Percentiles rank a stretch among this genome's conserved stretches.
Evolutionary conservation across 2,329 filamentous ascomycete genomes (phyloP).

Genomic region (Thielaviopsis punctulata): DNA sequence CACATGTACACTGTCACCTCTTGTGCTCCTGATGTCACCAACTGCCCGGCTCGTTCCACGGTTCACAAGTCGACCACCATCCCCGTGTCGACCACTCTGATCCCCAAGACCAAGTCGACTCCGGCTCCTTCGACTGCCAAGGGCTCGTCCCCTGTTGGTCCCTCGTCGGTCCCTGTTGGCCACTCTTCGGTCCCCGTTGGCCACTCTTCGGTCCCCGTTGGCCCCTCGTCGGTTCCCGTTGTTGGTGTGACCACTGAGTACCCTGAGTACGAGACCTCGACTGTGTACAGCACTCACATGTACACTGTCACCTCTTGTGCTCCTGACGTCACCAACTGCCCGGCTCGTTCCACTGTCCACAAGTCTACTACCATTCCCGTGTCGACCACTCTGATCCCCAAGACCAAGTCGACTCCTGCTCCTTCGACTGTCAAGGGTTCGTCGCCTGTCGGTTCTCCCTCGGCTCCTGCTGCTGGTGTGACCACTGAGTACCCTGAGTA

Average conservation of each 20-base stretch:
- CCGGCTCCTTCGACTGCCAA: constrained; percentile 1
- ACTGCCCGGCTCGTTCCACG: constrained; percentile 4
- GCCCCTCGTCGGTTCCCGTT: background rate
- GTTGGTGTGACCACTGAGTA: background rate
- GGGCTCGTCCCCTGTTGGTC: background rate
- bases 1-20: constrained; percentile 6
- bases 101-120: background rate
- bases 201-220: constrained; percentile 26
- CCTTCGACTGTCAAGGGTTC: constrained; percentile 3
- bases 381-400: background rate
- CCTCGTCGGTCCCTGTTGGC: background rate
- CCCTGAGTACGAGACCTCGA: background rate
- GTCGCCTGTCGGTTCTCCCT: background rate
- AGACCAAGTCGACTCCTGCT: background rate
- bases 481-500: background rate
- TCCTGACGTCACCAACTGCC: constrained; percentile 9
- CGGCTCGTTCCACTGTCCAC: background rate
- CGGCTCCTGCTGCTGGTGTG: background rate
- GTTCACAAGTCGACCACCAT: background rate
- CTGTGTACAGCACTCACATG: background rate
- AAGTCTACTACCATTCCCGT: background rate
- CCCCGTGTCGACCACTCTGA: background rate
- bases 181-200: constrained; percentile 16
- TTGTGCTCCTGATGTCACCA: constrained; percentile 8
- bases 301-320: constrained; percentile 9